These are phyloP conservation scores for Epichloe glyceriae DNA, from an alignment of 2,329 filamentous ascomycete genomes.

Conservation along the genomic window DNA sequence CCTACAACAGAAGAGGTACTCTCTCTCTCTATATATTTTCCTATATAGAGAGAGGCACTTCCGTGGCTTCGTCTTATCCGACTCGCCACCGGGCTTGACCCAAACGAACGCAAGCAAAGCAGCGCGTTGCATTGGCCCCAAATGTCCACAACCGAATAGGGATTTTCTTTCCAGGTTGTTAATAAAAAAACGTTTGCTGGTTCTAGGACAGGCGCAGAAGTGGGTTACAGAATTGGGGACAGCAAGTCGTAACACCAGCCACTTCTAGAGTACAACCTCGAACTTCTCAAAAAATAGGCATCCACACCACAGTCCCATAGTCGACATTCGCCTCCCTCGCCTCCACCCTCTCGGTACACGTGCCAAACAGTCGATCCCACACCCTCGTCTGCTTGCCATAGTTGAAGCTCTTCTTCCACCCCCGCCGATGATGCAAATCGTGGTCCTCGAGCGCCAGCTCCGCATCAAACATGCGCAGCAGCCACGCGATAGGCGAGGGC, in stretches of 20 bases:
- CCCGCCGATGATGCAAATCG: slow-evolving; percentile 24
- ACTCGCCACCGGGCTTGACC: slow-evolving; percentile 56
- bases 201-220: slow-evolving; percentile 10
- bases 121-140: slow-evolving; percentile 20
- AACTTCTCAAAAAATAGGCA: slow-evolving; percentile 15
- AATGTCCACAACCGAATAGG: slow-evolving; percentile 32
- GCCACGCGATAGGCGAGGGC: slow-evolving; percentile 18
- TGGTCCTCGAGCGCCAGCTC: slow-evolving; percentile 27
- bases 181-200: slow-evolving; percentile 17
- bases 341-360: slow-evolving; percentile 24
- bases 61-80: slow-evolving; percentile 16
- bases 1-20: too few relatives aligned
- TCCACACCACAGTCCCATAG: slow-evolving; percentile 12
- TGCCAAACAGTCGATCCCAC: slow-evolving; percentile 25
- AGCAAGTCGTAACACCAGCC: background rate
- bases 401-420: slow-evolving; percentile 24
- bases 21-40: too few relatives aligned
- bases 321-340: slow-evolving; percentile 18
- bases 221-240: background rate
- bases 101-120: slow-evolving; percentile 51
- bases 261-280: too few relatives aligned
- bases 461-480: slow-evolving; percentile 18
- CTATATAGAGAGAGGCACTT: too few relatives aligned
- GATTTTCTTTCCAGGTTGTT: slow-evolving; percentile 37
- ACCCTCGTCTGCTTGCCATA: slow-evolving; percentile 26